These are phyloP conservation scores for Glomus cerebriforme DNA, from an alignment of 192 early-diverging fungal species.

Conservation along the genomic window DNA sequence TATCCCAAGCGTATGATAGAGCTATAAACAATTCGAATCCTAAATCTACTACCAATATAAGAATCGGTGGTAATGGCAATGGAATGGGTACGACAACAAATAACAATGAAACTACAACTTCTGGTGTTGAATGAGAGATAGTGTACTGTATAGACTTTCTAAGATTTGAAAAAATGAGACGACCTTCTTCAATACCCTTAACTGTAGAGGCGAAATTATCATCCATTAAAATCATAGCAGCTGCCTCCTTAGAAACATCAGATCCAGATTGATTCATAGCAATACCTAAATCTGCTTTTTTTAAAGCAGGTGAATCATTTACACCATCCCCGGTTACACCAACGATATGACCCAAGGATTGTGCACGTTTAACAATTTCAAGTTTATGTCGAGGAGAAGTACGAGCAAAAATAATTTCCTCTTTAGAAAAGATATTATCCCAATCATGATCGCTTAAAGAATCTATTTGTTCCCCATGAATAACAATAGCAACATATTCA, in stretches of 20 bases:
- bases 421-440: constrained; percentile 92
- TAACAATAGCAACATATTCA: constrained; percentile 88
- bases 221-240: constrained; percentile 96
- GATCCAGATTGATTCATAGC: constrained; percentile 95
- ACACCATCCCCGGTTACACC: constrained; percentile 98
- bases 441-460: constrained; percentile 80
- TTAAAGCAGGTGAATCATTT: constrained; percentile 94
- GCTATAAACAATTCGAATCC: constrained; percentile 91
- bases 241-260: constrained; percentile 96
- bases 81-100: constrained; percentile 88
- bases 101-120: constrained; percentile 84
- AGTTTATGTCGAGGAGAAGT: constrained; percentile 97
- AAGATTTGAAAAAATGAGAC: constrained; percentile 93
- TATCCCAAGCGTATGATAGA: constrained; percentile 91
- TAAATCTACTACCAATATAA: constrained; percentile 90
- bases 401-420: constrained; percentile 95
- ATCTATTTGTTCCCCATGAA: constrained; percentile 91
- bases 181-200: constrained; percentile 90
- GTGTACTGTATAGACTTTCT: constrained; percentile 95
- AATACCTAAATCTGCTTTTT: constrained; percentile 97
- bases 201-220: constrained; percentile 98
- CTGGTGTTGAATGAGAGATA: constrained; percentile 88
- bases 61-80: constrained; percentile 75
- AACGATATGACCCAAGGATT: constrained; percentile 91
- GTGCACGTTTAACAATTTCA: constrained; percentile 92